Evolutionary conservation across 306 rosid species (phyloP), one percentile per base, ranked within the genome.

Genomic region (Hylodesmum podocarpum): DNA sequence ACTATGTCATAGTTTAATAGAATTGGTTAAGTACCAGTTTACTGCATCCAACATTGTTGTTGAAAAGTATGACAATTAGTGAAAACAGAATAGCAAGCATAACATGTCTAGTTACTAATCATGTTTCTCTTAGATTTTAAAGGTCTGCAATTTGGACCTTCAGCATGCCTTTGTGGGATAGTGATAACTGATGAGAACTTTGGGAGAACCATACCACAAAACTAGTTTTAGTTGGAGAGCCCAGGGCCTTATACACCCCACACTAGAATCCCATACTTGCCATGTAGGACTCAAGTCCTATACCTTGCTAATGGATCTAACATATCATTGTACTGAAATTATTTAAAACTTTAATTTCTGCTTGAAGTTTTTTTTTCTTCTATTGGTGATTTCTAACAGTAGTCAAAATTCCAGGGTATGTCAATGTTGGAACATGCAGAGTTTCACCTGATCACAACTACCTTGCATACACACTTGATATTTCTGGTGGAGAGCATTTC

Each of bases 371-470:
- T 3, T 16, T 37, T 11, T 8, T 47, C 27, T 13, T 8, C n/a
- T 75, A 43, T 64, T 27, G 18, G 54, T 33, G 44, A 53, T 78
- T 46, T 44, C 43, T 65, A 72, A 76, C 14, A 27, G 19, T 78
- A 7, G 39, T 66, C 72, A 54, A 73, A 10, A 58, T 71, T 88
- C 58, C 79, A 95, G 99, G 98, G 75, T 95, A 95, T 77, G 99
- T 95, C 73, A 93, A 95, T 8, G 97, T 95, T 66, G 97, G 97
- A 81, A 83, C 93, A 16, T 92, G 97, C 80, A 87, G 93, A 71
- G 80, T 92, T 79, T 95, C 99, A 34, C 97, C 96, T 15, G 91
- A 92, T 46, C 96, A 95, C 81, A 85, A 84, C 86, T 90, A 86
- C 80, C 88, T 95, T 37, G 99, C 97, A 0, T 95, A 87, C 78